Percentiles rank a stretch among this genome's conserved stretches.
These are phyloP conservation scores for Saksenaea oblongispora DNA, from an alignment of 371 early-diverging fungal species.

Conservation along the genomic window DNA sequence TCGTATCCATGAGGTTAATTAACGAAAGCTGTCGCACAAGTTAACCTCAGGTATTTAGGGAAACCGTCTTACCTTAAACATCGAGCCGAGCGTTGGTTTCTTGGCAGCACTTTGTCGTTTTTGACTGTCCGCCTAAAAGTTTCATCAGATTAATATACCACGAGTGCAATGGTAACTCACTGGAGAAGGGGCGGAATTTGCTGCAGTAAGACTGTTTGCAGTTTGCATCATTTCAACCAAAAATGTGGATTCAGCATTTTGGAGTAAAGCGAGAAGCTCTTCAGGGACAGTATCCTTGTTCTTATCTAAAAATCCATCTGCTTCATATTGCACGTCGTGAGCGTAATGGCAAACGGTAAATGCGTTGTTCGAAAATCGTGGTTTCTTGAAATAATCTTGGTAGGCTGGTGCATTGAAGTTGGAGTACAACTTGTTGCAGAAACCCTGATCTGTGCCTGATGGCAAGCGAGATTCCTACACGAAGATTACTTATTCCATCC, in stretches of 20 bases:
- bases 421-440: slow-evolving; percentile 84
- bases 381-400: slow-evolving; percentile 86
- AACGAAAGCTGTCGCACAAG: slow-evolving; percentile 60
- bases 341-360: slow-evolving; percentile 95
- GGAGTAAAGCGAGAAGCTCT: slow-evolving; percentile 78
- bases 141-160: no score
- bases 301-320: slow-evolving; percentile 97
- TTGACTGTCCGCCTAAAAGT: slow-evolving; percentile 24
- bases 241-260: slow-evolving; percentile 71
- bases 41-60: background rate
- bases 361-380: slow-evolving; percentile 81
- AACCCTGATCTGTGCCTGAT: slow-evolving; percentile 81
- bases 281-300: slow-evolving; percentile 98
- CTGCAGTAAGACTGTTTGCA: slow-evolving; percentile 20
- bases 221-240: slow-evolving; percentile 70
- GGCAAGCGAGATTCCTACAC: slow-evolving; percentile 85
- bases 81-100: slow-evolving; percentile 91
- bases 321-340: slow-evolving; percentile 86
- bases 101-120: slow-evolving; percentile 57
- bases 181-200: slow-evolving; percentile 38
- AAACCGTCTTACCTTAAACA: slow-evolving; percentile 54
- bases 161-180: slow-evolving; percentile 25
- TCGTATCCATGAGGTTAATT: slow-evolving; percentile 91
- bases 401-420: slow-evolving; percentile 70
- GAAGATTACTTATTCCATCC: background rate